Conservation (phyloP, 176 grass and related monocot species). For the Hordeum marinum region DNA sequence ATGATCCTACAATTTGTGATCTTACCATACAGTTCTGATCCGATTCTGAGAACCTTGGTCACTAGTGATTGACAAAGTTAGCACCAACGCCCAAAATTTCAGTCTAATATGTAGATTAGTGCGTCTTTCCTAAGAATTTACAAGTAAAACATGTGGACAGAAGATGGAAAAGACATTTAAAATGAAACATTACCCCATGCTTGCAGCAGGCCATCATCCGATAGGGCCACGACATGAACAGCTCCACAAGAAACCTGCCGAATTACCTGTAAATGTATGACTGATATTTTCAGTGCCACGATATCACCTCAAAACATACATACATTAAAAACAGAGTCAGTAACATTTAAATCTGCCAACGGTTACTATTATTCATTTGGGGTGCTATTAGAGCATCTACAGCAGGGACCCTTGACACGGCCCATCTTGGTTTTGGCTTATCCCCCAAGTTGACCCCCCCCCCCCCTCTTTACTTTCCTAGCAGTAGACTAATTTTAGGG, state of each 20-base stretch:
- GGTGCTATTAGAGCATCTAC: not conserved
- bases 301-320: slow-evolving; percentile 1
- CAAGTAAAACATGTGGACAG: not conserved
- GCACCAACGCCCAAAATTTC: slow-evolving; percentile 12
- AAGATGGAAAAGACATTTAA: not conserved
- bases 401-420: not conserved
- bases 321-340: not conserved
- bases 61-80: slow-evolving; percentile 12
- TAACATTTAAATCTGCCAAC: not conserved
- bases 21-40: not conserved
- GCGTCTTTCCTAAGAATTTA: not conserved
- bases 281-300: not conserved
- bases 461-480: not conserved
- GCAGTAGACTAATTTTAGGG: not conserved
- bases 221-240: slow-evolving; percentile 79
- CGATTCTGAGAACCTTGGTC: not conserved
- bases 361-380: not conserved
- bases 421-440: not conserved
- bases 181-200: slow-evolving; percentile 72
- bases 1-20: not conserved
- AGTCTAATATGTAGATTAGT: not conserved
- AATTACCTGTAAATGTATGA: slow-evolving; percentile 52
- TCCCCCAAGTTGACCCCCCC: not conserved
- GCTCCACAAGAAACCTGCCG: slow-evolving; percentile 85
- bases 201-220: slow-evolving; percentile 86